Conservation (phyloP, 1,139 yeast genomes). For the Hyphopichia burtonii region DNA sequence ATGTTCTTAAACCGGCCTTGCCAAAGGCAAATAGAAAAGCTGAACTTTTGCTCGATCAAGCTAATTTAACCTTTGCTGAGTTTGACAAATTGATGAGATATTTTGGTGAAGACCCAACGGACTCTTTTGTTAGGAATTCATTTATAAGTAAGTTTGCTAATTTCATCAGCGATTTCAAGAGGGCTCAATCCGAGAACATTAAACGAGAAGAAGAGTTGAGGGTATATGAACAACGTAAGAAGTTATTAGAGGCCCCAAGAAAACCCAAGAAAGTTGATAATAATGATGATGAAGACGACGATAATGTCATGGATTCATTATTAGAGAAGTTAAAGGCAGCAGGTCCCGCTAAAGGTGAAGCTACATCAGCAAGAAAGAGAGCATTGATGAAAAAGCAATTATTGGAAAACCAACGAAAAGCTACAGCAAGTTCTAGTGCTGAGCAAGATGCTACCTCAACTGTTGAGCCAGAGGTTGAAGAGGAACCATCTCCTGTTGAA, state of each 20-base stretch:
- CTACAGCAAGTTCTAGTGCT: conserved; percentile 7
- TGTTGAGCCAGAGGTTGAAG: conserved; percentile 11
- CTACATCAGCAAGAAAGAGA: conserved; percentile 76
- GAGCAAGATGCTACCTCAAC: conserved; percentile 9
- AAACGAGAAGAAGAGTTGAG: conserved; percentile 78
- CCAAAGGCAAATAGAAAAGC: conserved; percentile 70
- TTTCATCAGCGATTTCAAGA: conserved; percentile 72
- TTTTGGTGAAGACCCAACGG: conserved; percentile 77
- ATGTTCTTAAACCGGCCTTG: conserved; percentile 60
- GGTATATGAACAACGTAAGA: conserved; percentile 72
- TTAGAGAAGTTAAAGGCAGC: conserved; percentile 73
- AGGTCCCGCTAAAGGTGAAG: conserved; percentile 70
- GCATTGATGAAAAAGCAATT: conserved; percentile 72
- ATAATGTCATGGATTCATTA: conserved; percentile 71
- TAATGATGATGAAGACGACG: conserved; percentile 36
- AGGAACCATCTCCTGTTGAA: conserved; percentile 11
- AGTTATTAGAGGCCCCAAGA: conserved; percentile 50
- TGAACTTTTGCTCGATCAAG: conserved; percentile 62
- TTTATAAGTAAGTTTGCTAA: conserved; percentile 74
- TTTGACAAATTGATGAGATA: conserved; percentile 69
- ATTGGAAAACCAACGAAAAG: conserved; percentile 34
- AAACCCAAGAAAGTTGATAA: conserved; percentile 18
- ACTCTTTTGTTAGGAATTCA: conserved; percentile 60
- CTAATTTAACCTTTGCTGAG: conserved; percentile 60
- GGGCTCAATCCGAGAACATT: conserved; percentile 73